Base-by-base conservation (phyloP, 345 rosid species). In the Rhodomyrtus tomentosa region DNA sequence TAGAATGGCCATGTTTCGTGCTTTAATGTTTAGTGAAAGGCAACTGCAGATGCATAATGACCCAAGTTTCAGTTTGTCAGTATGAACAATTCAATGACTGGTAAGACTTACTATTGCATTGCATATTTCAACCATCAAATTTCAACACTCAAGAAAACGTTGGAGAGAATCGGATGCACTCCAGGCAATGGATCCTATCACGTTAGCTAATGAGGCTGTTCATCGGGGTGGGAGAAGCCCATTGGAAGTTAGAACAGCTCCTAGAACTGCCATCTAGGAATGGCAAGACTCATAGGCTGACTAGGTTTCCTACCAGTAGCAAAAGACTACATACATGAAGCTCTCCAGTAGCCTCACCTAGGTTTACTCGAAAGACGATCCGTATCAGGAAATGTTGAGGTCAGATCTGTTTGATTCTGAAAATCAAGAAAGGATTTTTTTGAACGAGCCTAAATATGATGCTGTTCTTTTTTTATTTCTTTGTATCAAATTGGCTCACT, bases 11-110 rank as follows among this genome's bases (percentile, higher is more conserved):
- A 6, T 48, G 45, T 72, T 58, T 54, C 32, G 40, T 88, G 81
- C 84, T 91, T 93, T 36, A 94, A 89, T 56, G 95, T 85, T 87
- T 92, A 92, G 89, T 94, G 95, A 87, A 90, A 94, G 55, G 97
- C 95, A 87, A 93, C 94, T 93, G 93, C 81, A 87, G 87, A 86
- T 83, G 51, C 82, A 87, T 56, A 84, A 55, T 83, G 40, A 59
- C 38, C 52, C 42, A 36, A 4, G 12, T 21, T 81, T 20, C 25
- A 84, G 25, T 32, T 27, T 20, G 25, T 38, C 58, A 83, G 56
- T 59, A 88, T 7, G 27, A 80, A 88, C 62, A 81, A 36, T 80
- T 49, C 13, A 51, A 7, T n/a, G 50, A 22, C 13, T 12, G 20
- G 42, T n/a, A 53, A 22, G 13, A 49, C 29, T 38, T 5, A 54